These are phyloP conservation scores for Huntiella omanensis DNA, from an alignment of 2,329 filamentous ascomycete genomes.

Conservation along the genomic window DNA sequence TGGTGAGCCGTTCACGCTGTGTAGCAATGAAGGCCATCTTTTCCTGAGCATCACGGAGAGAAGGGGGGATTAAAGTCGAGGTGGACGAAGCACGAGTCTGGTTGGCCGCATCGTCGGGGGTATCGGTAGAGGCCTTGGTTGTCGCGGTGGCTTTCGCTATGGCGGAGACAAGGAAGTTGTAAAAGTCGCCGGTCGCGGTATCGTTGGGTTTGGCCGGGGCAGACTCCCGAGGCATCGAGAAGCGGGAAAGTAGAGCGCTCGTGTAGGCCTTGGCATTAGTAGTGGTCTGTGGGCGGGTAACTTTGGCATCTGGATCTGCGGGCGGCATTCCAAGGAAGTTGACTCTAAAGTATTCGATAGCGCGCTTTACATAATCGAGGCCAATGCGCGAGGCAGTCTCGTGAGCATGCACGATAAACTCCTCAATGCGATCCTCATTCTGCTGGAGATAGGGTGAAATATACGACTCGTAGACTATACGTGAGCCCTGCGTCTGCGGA, in stretches of 20 bases:
- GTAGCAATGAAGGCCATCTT: slow-evolving; percentile 60
- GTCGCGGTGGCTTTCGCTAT: slow-evolving; percentile 25
- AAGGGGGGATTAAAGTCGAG: slow-evolving; percentile 46
- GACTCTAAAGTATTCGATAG: slow-evolving; percentile 53
- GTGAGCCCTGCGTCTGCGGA: slow-evolving; percentile 91
- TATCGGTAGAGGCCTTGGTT: slow-evolving; percentile 17
- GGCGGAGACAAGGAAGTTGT: slow-evolving; percentile 52
- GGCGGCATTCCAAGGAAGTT: slow-evolving; percentile 63
- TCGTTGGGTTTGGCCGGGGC: slow-evolving; percentile 17
- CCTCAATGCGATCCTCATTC: slow-evolving; percentile 78
- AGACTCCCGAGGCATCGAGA: slow-evolving; percentile 55
- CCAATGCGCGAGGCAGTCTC: slow-evolving; percentile 61
- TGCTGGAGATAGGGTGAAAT: slow-evolving; percentile 74
- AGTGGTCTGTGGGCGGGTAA: slow-evolving; percentile 24
- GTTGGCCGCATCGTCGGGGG: neutral
- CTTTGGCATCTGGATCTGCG: slow-evolving; percentile 20
- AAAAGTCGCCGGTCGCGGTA: slow-evolving; percentile 45
- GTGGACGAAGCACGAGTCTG: slow-evolving; percentile 7
- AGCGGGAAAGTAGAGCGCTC: slow-evolving; percentile 64
- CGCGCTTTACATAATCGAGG: slow-evolving; percentile 52
- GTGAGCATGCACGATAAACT: slow-evolving; percentile 68
- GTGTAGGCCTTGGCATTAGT: slow-evolving; percentile 44
- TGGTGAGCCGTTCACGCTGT: slow-evolving; percentile 59
- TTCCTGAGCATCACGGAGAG: slow-evolving; percentile 41
- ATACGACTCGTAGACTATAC: slow-evolving; percentile 64